These are phyloP conservation scores for Cyberlindnera xylosilytica DNA, from an alignment of 805 yeast species.

Conservation along the genomic window DNA sequence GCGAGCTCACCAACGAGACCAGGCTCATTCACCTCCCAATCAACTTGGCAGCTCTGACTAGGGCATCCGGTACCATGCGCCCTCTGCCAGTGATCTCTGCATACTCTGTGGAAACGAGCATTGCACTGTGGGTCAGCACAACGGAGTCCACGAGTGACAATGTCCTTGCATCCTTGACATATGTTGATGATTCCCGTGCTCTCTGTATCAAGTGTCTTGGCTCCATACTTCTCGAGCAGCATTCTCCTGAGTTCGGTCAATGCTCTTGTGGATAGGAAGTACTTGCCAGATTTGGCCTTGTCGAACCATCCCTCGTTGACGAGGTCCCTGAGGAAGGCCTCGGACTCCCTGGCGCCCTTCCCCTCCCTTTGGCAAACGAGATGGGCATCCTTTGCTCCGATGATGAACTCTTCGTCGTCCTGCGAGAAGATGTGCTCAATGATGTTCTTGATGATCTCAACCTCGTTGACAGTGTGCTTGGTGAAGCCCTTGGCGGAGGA, in stretches of 20 bases:
- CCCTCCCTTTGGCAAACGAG: conserved; percentile 23
- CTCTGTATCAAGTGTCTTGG: conserved; percentile 18
- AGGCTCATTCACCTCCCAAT: conserved; percentile 15
- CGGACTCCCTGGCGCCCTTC: conserved; percentile 37
- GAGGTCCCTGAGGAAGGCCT: conserved; percentile 36
- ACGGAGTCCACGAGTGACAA: conserved; percentile 50
- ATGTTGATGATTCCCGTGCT: conserved; percentile 34
- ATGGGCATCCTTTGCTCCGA: conserved; percentile 30
- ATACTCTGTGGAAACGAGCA: conserved; percentile 45
- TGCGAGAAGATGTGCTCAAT: conserved; percentile 36
- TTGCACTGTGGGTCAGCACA: conserved; percentile 35
- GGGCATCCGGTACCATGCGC: conserved; percentile 35
- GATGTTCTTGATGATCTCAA: conserved; percentile 38
- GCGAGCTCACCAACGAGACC: conserved; percentile 7
- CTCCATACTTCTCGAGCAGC: conserved; percentile 42
- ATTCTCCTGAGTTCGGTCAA: conserved; percentile 46
- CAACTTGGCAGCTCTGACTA: conserved; percentile 24
- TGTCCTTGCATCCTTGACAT: conserved; percentile 50
- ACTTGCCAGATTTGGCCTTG: conserved; percentile 29
- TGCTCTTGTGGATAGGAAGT: conserved; percentile 37
- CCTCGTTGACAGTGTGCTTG: conserved; percentile 35
- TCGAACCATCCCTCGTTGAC: conserved; percentile 55
- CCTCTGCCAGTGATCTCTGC: conserved; percentile 40
- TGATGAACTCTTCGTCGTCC: conserved; percentile 28
- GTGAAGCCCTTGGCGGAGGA: conserved; percentile 35